Evolutionary conservation across 306 rosid species (phyloP).

Genomic region (Pterocarpus macrocarpus): DNA sequence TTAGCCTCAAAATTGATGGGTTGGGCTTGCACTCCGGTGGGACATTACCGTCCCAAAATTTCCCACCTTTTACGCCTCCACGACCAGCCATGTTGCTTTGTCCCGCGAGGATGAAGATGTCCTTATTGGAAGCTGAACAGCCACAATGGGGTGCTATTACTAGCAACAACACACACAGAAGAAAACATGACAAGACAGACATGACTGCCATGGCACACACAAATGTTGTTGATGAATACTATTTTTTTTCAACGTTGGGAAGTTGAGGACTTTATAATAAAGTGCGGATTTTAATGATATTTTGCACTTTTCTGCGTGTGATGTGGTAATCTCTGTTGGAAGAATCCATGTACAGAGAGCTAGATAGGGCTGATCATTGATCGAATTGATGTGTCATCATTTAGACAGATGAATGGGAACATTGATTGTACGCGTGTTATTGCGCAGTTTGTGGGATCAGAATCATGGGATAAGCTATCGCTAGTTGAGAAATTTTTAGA

Average conservation of each 20-base stretch:
- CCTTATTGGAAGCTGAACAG: neutral
- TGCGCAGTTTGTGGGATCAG: neutral
- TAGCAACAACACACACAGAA: neutral
- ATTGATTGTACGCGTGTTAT: conserved; percentile 4
- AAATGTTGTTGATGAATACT: neutral
- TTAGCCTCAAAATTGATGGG: conserved; percentile 47
- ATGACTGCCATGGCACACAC: neutral
- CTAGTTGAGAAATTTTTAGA: neutral
- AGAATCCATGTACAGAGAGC: neutral
- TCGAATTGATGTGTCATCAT: neutral
- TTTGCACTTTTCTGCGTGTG: too few relatives aligned
- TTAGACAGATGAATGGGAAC: neutral
- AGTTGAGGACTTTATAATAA: neutral
- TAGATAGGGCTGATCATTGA: neutral
- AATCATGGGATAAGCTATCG: conserved; percentile 27
- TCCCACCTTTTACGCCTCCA: conserved; percentile 55
- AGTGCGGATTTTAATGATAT: too few relatives aligned
- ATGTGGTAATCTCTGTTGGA: neutral
- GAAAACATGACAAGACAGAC: neutral
- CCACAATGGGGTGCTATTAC: neutral
- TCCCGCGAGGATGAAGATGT: conserved; percentile 66
- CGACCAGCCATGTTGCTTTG: conserved; percentile 87
- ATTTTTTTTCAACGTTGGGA: neutral
- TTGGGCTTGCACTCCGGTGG: conserved; percentile 56
- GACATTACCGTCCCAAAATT: conserved; percentile 49